Conservation (phyloP, 495 filamentous ascomycete species). For the Trichoderma orchidacearum region DNA sequence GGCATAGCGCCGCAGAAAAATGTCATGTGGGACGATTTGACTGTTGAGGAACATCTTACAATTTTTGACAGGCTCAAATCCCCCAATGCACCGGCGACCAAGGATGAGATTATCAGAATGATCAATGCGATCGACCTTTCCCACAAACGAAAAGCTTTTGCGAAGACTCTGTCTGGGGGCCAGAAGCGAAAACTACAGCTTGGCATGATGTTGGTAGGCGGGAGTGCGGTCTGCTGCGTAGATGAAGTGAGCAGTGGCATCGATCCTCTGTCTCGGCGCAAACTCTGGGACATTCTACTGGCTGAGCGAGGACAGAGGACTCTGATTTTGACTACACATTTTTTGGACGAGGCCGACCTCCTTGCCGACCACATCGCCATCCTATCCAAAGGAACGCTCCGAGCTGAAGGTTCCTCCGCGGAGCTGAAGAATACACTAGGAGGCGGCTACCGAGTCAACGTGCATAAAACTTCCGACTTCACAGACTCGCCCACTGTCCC, state of each 20-base stretch:
- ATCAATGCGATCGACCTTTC: constrained; percentile 55
- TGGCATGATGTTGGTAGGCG: constrained; percentile 86
- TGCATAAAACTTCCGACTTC: constrained; percentile 36
- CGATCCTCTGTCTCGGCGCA: constrained; percentile 66
- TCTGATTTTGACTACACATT: constrained; percentile 76
- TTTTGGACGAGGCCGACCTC: constrained; percentile 66
- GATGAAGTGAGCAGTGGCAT: constrained; percentile 78
- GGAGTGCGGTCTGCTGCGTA: constrained; percentile 70
- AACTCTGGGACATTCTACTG: constrained; percentile 82
- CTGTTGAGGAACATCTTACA: constrained; percentile 63
- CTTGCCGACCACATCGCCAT: constrained; percentile 68
- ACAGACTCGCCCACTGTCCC: constrained; percentile 36
- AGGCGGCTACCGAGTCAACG: constrained; percentile 63
- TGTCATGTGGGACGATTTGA: constrained; percentile 75
- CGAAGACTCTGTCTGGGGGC: constrained; percentile 66
- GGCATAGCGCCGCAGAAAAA: constrained; percentile 85
- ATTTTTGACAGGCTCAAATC: constrained; percentile 73
- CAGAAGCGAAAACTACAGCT: constrained; percentile 87
- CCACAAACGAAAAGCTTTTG: constrained; percentile 48
- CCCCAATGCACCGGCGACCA: constrained; percentile 32
- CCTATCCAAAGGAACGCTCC: constrained; percentile 56
- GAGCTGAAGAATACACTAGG: constrained; percentile 57
- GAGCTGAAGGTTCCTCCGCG: constrained; percentile 63
- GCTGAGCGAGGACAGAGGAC: constrained; percentile 65
- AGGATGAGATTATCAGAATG: constrained; percentile 41